These are phyloP conservation scores for Mycena polygramma DNA, from an alignment of 768 basidiomycete species.

Conservation along the genomic window DNA sequence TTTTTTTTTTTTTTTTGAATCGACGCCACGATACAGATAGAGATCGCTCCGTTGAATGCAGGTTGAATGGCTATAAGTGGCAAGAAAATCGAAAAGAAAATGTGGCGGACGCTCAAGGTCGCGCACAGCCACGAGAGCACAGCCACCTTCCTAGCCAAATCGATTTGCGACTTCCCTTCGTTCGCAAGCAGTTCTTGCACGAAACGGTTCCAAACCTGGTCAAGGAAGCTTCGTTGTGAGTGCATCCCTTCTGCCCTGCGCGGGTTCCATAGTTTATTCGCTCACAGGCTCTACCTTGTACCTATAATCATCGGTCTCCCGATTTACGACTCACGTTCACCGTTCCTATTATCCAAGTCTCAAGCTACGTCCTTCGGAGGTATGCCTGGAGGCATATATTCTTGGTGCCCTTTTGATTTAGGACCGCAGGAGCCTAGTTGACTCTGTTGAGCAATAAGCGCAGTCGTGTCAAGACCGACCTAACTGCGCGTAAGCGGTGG, in stretches of 20 bases:
- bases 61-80: too few relatives aligned
- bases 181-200: neutral
- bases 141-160: neutral
- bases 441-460: constrained; percentile 25
- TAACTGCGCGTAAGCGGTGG: too few relatives aligned
- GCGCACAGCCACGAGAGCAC: neutral
- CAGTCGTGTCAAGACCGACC: neutral
- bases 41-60: too few relatives aligned
- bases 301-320: neutral
- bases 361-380: neutral
- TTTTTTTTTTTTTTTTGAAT: too few relatives aligned
- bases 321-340: neutral
- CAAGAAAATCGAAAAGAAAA: too few relatives aligned
- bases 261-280: neutral
- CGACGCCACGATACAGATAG: too few relatives aligned
- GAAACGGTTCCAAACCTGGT: neutral
- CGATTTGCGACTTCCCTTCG: neutral
- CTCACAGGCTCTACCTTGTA: neutral
- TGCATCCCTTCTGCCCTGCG: neutral
- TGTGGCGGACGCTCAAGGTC: too few relatives aligned
- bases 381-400: neutral
- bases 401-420: neutral
- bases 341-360: neutral
- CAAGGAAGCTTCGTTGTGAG: neutral
- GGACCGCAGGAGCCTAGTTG: constrained; percentile 17